These are phyloP conservation scores for Lanzia echinophila DNA, from an alignment of 2,329 filamentous ascomycete species.

Conservation along the genomic window DNA sequence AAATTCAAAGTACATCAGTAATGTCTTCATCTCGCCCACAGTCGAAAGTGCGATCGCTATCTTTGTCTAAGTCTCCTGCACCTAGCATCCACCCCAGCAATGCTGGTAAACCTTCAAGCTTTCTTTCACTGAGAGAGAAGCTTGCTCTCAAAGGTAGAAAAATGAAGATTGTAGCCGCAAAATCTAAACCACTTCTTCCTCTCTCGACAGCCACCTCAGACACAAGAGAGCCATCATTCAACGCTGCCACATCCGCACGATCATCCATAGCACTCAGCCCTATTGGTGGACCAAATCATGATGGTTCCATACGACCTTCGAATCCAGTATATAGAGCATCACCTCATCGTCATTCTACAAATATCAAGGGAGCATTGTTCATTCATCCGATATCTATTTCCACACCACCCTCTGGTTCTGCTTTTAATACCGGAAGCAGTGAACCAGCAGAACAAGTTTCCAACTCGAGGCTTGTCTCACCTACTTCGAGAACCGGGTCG, in stretches of 20 bases:
- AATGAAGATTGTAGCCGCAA: slow-evolving; percentile 23
- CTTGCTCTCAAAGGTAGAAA: slow-evolving; percentile 26
- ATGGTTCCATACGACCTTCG: background rate
- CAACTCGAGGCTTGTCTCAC: background rate
- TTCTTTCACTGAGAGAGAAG: slow-evolving; percentile 27
- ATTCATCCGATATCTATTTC: background rate
- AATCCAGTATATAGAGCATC: background rate
- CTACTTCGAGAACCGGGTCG: background rate
- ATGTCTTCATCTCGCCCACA: too few relatives aligned
- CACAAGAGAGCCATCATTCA: background rate
- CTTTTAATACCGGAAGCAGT: background rate
- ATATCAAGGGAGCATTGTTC: background rate
- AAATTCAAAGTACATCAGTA: too few relatives aligned
- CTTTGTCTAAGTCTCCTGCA: slow-evolving; percentile 4
- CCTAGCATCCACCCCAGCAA: background rate
- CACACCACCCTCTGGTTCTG: background rate
- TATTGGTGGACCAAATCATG: background rate
- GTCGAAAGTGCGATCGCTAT: slow-evolving; percentile 1
- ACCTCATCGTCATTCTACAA: background rate
- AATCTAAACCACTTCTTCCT: slow-evolving; percentile 3
- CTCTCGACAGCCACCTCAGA: background rate
- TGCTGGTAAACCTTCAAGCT: background rate
- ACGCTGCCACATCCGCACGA: background rate
- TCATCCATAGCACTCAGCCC: background rate
- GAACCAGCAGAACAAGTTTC: background rate